Base-by-base conservation (phyloP, 257 asterid genomes). In the Cordia subcordata region DNA sequence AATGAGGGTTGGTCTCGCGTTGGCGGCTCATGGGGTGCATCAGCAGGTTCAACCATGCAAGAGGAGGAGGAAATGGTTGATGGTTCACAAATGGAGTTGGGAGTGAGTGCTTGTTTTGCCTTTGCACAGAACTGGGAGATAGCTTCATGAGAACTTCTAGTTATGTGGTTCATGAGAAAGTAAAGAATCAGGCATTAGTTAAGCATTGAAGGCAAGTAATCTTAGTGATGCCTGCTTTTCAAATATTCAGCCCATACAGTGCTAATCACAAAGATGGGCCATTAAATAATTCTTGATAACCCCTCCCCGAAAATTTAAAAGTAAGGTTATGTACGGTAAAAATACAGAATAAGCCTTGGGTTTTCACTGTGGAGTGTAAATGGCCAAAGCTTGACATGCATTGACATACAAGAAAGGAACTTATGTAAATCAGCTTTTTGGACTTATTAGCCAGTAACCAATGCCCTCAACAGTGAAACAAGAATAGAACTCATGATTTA, bases 171-270 rank as follows among this genome's bases (percentile, higher is more conserved):
- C 51, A 15, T 66, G 53, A 53, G n/a, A 27, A 62, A 61, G 77
- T 40, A 57, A 74, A 64, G 83, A 70, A 78, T 78, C 69, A 53
- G 61, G 60, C 53, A 14, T 67, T 53, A 54, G 75, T 61, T 68
- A 64, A 60, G 77, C 77, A 74, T 6, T 6, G 63, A 71, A 78
- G 78, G 78, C 77, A 78, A 78, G 83, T 13, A 74, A 70, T 62
- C 58, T 53, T 44, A 20, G 32, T 61, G 55, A 70, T 70, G 74
- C 77, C 63, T 55, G 13, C 72, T 75, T 75, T 56, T 42, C 35
- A 8, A 57, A 56, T 57, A 11, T 20, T 55, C 60, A 8, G 47
- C 57, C 44, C 18, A 61, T 32, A 16, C 20, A 4, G 14, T 8
- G 22, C 11, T 14, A 16, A 18, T 37, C 51, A n/a, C n/a, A n/a